A percentile compares a stretch with the other conserved stretches of the same genome.
These are phyloP conservation scores for Hygrophorus russula DNA, from an alignment of 768 basidiomycete species.

Conservation along the genomic window DNA sequence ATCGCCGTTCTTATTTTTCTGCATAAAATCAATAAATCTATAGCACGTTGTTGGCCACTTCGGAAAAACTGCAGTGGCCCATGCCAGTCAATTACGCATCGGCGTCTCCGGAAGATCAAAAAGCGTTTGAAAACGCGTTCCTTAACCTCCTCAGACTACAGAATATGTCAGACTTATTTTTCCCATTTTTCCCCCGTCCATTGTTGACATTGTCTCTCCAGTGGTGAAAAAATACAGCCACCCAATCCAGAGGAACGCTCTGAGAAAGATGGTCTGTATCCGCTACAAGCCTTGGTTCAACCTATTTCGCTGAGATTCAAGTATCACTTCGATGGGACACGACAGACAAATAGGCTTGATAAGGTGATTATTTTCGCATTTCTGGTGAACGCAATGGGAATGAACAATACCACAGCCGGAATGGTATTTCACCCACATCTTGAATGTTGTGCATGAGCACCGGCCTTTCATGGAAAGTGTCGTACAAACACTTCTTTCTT, in stretches of 20 bases:
- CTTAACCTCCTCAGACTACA: slow-evolving; percentile 69
- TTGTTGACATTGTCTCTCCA: slow-evolving; percentile 14
- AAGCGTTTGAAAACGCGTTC: slow-evolving; percentile 68
- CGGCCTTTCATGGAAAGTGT: slow-evolving; percentile 65
- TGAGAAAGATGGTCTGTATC: slow-evolving; percentile 58
- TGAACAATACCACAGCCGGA: slow-evolving; percentile 54
- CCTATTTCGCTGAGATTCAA: slow-evolving; percentile 83
- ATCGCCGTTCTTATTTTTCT: not conserved
- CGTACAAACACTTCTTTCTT: slow-evolving; percentile 57
- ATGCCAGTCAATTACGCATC: slow-evolving; percentile 53
- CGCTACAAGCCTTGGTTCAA: slow-evolving; percentile 74
- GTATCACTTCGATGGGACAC: slow-evolving; percentile 84
- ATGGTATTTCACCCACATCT: slow-evolving; percentile 91
- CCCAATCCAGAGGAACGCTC: slow-evolving; percentile 9
- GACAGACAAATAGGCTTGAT: slow-evolving; percentile 85
- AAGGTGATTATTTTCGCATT: slow-evolving; percentile 41
- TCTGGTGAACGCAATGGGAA: not conserved
- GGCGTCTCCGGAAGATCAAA: slow-evolving; percentile 37
- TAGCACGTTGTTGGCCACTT: slow-evolving; percentile 51
- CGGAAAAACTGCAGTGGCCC: slow-evolving; percentile 85
- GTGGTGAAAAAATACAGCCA: slow-evolving; percentile 41
- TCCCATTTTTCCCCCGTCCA: not conserved
- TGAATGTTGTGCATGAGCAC: slow-evolving; percentile 83
- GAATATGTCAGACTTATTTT: slow-evolving; percentile 44
- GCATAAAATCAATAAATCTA: not conserved